phyloP scores from a whole-genome alignment of 129 eudicot genomes.

The Tagetes erecta region DNA sequence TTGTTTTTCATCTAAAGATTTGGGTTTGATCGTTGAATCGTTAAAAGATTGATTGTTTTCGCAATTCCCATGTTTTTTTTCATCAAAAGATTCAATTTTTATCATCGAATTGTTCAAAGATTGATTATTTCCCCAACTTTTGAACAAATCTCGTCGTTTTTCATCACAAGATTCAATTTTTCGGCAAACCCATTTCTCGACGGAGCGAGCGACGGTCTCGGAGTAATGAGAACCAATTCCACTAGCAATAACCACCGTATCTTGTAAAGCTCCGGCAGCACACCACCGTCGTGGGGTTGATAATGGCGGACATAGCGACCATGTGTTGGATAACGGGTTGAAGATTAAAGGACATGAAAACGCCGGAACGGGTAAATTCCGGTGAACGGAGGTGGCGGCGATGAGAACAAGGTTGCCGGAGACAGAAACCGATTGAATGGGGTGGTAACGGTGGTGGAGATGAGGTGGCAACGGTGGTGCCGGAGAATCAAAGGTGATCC shows the following conservation, averaged over 20 bases:
- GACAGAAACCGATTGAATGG: slow-evolving; percentile 56
- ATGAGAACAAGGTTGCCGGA: slow-evolving; percentile 44
- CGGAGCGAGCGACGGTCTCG: slow-evolving; percentile 49
- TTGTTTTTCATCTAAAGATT: not conserved
- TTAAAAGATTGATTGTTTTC: not conserved
- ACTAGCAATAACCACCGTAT: slow-evolving; percentile 54
- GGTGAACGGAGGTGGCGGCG: slow-evolving; percentile 56
- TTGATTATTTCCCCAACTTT: too few relatives aligned
- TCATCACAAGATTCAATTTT: not conserved
- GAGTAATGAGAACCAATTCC: slow-evolving; percentile 69
- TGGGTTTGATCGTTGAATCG: not conserved
- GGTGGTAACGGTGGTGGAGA: slow-evolving; percentile 39
- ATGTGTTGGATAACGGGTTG: slow-evolving; percentile 37
- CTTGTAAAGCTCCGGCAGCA: slow-evolving; percentile 45
- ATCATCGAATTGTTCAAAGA: not conserved
- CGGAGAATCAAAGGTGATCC: slow-evolving; percentile 47
- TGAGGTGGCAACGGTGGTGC: slow-evolving; percentile 34
- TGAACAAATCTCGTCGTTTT: not conserved
- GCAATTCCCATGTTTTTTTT: not conserved
- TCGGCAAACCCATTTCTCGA: slow-evolving; percentile 59
- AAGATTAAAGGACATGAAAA: slow-evolving; percentile 54
- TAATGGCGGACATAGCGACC: slow-evolving; percentile 55
- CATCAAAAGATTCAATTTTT: not conserved
- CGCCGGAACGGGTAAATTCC: slow-evolving; percentile 43
- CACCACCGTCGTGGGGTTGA: slow-evolving; percentile 82